Evolutionary conservation across 306 rosid species (phyloP).

Genomic region (Prinsepia uniflora): DNA sequence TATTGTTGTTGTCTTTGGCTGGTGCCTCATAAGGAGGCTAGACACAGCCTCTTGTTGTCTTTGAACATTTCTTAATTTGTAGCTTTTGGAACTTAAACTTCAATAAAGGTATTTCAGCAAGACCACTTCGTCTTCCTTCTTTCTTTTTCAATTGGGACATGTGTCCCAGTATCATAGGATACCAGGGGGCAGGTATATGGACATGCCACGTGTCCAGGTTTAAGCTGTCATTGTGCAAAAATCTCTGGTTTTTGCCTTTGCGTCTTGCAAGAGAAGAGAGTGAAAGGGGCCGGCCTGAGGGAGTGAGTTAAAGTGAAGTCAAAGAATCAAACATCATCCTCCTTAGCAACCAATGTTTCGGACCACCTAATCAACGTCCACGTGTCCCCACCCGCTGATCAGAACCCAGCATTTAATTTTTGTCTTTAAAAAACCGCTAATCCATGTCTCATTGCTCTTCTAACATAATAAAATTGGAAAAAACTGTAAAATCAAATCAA

Average conservation of each 20-base stretch:
- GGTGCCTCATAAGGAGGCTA: background rate
- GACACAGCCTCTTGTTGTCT: background rate
- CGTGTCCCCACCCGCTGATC: slow-evolving; percentile 36
- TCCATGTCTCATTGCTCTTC: slow-evolving; percentile 15
- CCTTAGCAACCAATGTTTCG: background rate
- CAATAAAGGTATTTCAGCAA: too few relatives aligned
- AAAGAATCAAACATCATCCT: slow-evolving; percentile 24
- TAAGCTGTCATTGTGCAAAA: background rate
- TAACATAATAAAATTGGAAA: background rate
- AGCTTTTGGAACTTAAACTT: background rate
- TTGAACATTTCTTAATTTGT: background rate
- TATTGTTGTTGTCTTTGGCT: background rate
- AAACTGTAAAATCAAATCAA: slow-evolving; percentile 32
- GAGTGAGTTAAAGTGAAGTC: slow-evolving; percentile 6
- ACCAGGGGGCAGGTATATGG: too few relatives aligned
- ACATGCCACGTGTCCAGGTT: background rate
- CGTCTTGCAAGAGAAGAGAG: background rate
- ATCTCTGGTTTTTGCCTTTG: background rate
- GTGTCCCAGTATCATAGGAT: too few relatives aligned
- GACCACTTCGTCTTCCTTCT: too few relatives aligned
- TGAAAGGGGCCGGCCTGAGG: background rate
- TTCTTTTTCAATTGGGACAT: too few relatives aligned
- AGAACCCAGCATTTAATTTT: slow-evolving; percentile 11
- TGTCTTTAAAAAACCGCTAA: slow-evolving; percentile 30
- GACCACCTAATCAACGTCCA: slow-evolving; percentile 27